Evolutionary conservation across 805 yeast genomes (phyloP).

Genomic region (Wickerhamomyces kurtzmanii): DNA sequence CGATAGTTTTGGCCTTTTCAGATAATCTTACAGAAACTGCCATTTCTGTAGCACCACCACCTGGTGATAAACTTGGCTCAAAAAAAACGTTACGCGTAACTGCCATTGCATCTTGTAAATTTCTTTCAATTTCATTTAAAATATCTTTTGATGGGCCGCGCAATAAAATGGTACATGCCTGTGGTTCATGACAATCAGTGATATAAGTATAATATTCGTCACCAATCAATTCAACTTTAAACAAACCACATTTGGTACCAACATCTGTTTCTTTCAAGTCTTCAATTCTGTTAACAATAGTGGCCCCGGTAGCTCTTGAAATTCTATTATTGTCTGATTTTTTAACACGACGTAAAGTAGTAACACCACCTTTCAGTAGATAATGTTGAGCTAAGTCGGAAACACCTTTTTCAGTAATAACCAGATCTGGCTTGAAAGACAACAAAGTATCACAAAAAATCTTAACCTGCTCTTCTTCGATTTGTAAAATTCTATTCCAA

Average conservation of each 20-base stretch:
- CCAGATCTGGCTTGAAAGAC: slow-evolving; percentile 83
- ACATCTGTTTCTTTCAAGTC: slow-evolving; percentile 87
- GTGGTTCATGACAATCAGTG: slow-evolving; percentile 72
- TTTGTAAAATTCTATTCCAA: slow-evolving; percentile 90
- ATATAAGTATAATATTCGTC: slow-evolving; percentile 92
- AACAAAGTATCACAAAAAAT: slow-evolving; percentile 77
- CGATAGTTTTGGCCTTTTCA: slow-evolving; percentile 84
- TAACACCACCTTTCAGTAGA: slow-evolving; percentile 84
- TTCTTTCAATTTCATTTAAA: slow-evolving; percentile 91
- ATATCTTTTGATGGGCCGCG: slow-evolving; percentile 98
- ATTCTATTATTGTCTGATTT: slow-evolving; percentile 95
- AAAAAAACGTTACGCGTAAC: slow-evolving; percentile 92
- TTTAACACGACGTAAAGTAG: slow-evolving; percentile 88
- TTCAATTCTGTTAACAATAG: slow-evolving; percentile 91
- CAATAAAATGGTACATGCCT: slow-evolving; percentile 86
- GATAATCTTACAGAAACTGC: slow-evolving; percentile 84
- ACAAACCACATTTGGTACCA: slow-evolving; percentile 82
- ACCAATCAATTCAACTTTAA: slow-evolving; percentile 91
- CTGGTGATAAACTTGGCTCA: slow-evolving; percentile 93
- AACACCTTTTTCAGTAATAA: slow-evolving; percentile 96
- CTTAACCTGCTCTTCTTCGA: slow-evolving; percentile 96
- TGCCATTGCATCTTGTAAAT: slow-evolving; percentile 97
- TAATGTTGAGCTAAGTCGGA: slow-evolving; percentile 97
- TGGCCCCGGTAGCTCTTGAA: slow-evolving; percentile 96
- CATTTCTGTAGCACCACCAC: slow-evolving; percentile 99